Percentiles rank a stretch among this genome's conserved stretches.
phyloP scores from a whole-genome alignment of 2,329 filamentous ascomycete genomes.

The Fusarium kyushuense region DNA sequence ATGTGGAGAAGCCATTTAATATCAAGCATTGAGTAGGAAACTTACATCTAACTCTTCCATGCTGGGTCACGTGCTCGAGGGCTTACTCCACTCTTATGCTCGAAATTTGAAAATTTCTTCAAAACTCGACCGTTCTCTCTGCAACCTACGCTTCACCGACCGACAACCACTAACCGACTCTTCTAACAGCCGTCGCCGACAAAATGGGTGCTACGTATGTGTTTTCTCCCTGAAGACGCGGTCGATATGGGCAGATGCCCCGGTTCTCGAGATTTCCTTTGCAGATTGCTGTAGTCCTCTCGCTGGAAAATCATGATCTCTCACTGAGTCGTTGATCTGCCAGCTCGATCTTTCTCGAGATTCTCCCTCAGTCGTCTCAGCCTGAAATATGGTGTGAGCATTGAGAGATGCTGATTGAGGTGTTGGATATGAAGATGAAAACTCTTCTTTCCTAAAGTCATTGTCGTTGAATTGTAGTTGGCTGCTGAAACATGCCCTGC shows the following conservation, averaged over 20 bases:
- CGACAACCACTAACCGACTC: slow-evolving; percentile 56
- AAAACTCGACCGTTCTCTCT: slow-evolving; percentile 9
- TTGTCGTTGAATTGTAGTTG: slow-evolving; percentile 65
- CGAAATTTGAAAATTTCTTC: too few relatives aligned
- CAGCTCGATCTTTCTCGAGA: slow-evolving; percentile 83
- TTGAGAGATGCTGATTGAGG: slow-evolving; percentile 74
- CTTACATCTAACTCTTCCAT: too few relatives aligned
- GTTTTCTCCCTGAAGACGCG: slow-evolving; percentile 54
- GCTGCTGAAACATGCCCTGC: slow-evolving; percentile 46
- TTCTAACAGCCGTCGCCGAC: slow-evolving; percentile 55
- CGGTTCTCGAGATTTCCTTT: slow-evolving; percentile 62
- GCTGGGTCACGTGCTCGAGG: too few relatives aligned
- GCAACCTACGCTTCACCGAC: slow-evolving; percentile 43
- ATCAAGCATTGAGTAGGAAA: too few relatives aligned
- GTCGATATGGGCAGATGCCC: slow-evolving; percentile 54
- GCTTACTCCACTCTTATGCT: too few relatives aligned
- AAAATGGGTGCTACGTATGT: slow-evolving; percentile 68
- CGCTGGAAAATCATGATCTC: slow-evolving; percentile 69
- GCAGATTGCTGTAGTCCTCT: slow-evolving; percentile 88
- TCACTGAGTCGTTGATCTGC: slow-evolving; percentile 57
- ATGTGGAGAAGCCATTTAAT: too few relatives aligned
- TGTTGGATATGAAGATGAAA: slow-evolving; percentile 80
- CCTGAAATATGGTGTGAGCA: slow-evolving; percentile 61
- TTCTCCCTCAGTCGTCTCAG: slow-evolving; percentile 68
- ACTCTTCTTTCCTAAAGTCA: slow-evolving; percentile 80